Base-by-base conservation (phyloP, 129 eudicot species). In the Artemisia annua region DNA sequence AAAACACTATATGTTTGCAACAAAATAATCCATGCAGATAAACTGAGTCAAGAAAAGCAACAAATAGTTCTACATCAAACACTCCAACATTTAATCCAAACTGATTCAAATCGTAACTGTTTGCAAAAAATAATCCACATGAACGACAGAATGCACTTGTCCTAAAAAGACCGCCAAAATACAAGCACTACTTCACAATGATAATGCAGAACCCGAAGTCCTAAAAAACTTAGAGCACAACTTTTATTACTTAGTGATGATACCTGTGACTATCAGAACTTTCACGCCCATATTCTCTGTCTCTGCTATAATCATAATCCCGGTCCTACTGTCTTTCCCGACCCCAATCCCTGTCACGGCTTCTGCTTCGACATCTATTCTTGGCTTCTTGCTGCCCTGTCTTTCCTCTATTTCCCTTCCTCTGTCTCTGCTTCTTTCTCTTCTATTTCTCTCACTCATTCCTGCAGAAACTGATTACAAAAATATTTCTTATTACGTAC, bases 361-460 rank as follows among this genome's bases (percentile, higher is more conserved):
- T 87, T 76, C 90, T 82, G 88, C 96, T 87, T 26, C 89, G 57
- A 26, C 81, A 81, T 66, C 86, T 66, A 15, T 61, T 75, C 76
- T n/a, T n/a, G n/a, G n/a, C n/a, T n/a, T n/a, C n/a, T 66, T 85
- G 63, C 63, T 20, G 13, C 72, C 85, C 96, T 35, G 80, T 67
- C 19, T 63, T n/a, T 63, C 50, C 65, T 63, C 86, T 81, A 24
- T 24, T 24, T 24, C 28, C 28, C 92, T 84, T 35, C 87, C 88
- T 46, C 87, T 71, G 59, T 84, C 96, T 73, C 91, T 81, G 85
- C 91, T 84, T 71, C 88, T 84, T 48, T 87, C 98, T 73, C 88
- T 86, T 69, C 73, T 79, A 20, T 90, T 97, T 79, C 78, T 80
- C 13, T 89, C 96, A 80, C 88, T 83, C 75, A 62, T 78, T 64